phyloP scores from a whole-genome alignment of 2,329 filamentous ascomycete species.

The Hymenoscyphus linearis region DNA sequence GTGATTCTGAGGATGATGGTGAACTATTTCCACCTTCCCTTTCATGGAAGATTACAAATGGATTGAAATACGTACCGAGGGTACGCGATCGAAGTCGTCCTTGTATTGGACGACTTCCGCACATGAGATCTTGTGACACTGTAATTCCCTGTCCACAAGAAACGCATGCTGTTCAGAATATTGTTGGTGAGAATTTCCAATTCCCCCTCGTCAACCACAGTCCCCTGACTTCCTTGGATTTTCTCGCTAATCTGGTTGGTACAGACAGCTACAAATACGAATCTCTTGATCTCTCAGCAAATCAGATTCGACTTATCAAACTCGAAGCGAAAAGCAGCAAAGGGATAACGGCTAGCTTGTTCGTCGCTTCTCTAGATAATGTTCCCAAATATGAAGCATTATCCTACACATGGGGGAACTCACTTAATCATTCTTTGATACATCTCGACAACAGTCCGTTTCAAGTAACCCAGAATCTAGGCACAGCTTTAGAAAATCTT shows the following conservation, averaged over 20 bases:
- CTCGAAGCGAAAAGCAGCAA: not conserved
- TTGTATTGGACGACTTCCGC: not conserved
- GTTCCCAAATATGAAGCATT: constrained; percentile 4
- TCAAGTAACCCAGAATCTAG: constrained; percentile 5
- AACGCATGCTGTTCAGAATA: not conserved
- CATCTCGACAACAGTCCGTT: not conserved
- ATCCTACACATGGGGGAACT: constrained; percentile 9
- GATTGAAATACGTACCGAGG: not conserved
- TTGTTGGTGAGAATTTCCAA: too few species aligned
- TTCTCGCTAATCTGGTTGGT: not conserved
- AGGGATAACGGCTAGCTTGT: not conserved
- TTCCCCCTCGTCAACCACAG: too few species aligned
- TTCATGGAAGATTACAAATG: too few species aligned
- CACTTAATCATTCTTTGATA: not conserved
- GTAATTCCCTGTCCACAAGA: not conserved
- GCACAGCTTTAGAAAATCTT: constrained; percentile 5
- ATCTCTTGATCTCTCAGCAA: not conserved
- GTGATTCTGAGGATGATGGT: too few species aligned
- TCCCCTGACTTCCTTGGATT: too few species aligned
- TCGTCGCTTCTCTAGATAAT: not conserved
- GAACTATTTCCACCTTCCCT: too few species aligned
- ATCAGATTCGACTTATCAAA: not conserved
- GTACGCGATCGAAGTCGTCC: not conserved
- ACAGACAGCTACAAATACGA: not conserved
- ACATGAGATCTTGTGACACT: not conserved